Conservation (phyloP, 306 rosid genomes). For the Ceratonia siliqua region DNA sequence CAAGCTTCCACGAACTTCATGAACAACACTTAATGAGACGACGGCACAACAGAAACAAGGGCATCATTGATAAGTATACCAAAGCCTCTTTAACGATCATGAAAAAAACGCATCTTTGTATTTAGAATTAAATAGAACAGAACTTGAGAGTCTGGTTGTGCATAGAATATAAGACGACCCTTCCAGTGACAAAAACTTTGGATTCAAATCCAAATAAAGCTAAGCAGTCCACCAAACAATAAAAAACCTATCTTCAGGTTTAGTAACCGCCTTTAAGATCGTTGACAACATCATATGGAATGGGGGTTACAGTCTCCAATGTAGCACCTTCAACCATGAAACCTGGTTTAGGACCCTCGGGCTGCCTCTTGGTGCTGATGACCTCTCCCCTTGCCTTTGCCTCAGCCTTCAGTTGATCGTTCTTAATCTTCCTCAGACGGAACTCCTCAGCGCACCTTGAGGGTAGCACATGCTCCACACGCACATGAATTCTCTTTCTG, state of each 20-base stretch:
- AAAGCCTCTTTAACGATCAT: background rate
- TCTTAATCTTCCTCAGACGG: slow-evolving; percentile 66
- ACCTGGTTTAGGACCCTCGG: slow-evolving; percentile 90
- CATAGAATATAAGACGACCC: background rate
- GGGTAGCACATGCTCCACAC: slow-evolving; percentile 88
- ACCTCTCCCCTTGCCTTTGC: slow-evolving; percentile 78
- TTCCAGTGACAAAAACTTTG: background rate
- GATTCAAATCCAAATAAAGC: slow-evolving; percentile 12
- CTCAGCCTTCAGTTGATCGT: slow-evolving; percentile 73
- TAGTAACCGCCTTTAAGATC: slow-evolving; percentile 97
- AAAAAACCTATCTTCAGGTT: background rate
- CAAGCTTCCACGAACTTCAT: too few relatives aligned
- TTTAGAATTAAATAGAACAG: slow-evolving; percentile 25
- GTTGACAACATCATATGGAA: slow-evolving; percentile 93
- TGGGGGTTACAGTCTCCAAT: slow-evolving; percentile 91
- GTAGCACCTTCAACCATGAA: slow-evolving; percentile 91
- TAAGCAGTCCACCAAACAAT: background rate
- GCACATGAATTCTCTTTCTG: slow-evolving; percentile 86
- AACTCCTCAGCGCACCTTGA: slow-evolving; percentile 86
- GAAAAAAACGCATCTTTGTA: slow-evolving; percentile 10
- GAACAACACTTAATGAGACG: too few relatives aligned
- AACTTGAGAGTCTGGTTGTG: slow-evolving; percentile 28
- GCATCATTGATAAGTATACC: too few relatives aligned
- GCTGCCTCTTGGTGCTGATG: slow-evolving; percentile 90
- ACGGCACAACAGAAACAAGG: background rate